Base-by-base conservation (phyloP, 1,284 basidiomycete species). In the Leccinum fuscescens region DNA sequence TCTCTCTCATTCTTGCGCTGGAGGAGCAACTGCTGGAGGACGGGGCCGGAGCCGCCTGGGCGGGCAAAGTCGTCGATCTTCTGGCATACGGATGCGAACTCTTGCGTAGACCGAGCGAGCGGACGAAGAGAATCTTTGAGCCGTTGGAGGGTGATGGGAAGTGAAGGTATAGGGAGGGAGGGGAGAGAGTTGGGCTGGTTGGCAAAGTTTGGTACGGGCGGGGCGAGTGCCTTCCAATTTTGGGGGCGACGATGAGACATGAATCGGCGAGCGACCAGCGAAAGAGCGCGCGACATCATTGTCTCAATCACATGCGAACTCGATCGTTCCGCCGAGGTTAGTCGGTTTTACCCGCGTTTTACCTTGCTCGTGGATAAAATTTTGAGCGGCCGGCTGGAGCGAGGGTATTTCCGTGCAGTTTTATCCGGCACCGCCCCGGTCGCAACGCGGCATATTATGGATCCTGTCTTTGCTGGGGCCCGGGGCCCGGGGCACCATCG, bases 51-150 rank as follows among this genome's bases (percentile, higher is more conserved):
- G 0, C 75, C 78, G 8, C 65, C 67, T 17, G 63, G 55, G 39
- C 50, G 50, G 3, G 62, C 65, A 67, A 93, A 90, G 35, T 81
- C 77, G 63, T 88, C 83, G 55, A 93, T 86, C 74, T 88, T 89
- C 64, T 71, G 67, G 52, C 76, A 75, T 0, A 82, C 81, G 6
- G 79, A 74, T 2, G 75, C 71, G 55, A 83, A 83, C 74, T 93
- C 90, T 5, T 76, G 73, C 3, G 79, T 74, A 3, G 80, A 79
- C 77, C 82, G 83, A 6, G 90, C 87, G 53, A 92, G 81, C 0
- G 90, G 89, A 56, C 77, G 78, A 55, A 93, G 70, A 5, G 81
- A 81, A 9, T 82, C 78, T 69, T 85, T 89, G 60, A 93, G 76
- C 52, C 80, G 79, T 42, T 73, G 72, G 6, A 91, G 72, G 0